phyloP scores from a whole-genome alignment of 441 rosid genomes.

The Populus hybrid region DNA sequence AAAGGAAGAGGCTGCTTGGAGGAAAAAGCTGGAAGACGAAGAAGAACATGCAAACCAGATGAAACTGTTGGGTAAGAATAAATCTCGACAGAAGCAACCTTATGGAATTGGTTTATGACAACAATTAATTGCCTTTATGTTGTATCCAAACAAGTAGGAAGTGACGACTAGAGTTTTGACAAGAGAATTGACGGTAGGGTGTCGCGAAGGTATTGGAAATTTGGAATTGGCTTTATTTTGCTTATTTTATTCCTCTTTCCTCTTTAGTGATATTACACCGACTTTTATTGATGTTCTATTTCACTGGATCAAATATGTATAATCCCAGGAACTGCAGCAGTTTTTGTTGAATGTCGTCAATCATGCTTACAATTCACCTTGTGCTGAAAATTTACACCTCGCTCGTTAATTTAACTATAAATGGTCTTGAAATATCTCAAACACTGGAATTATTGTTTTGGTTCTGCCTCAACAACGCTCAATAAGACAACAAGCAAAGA shows the following conservation, averaged over 20 bases:
- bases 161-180: background rate
- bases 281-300: background rate
- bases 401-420: background rate
- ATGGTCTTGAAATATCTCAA: background rate
- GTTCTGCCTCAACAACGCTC: background rate
- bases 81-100: slow-evolving; percentile 42
- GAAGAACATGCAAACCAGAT: slow-evolving; percentile 47
- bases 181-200: background rate
- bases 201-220: background rate
- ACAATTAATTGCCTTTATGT: background rate
- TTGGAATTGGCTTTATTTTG: background rate
- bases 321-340: background rate
- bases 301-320: background rate
- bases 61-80: slow-evolving; percentile 37
- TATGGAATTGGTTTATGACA: slow-evolving; percentile 27
- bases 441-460: background rate
- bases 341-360: background rate
- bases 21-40: slow-evolving; percentile 52
- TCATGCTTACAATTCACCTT: background rate
- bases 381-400: background rate
- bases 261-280: background rate
- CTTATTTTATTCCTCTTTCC: background rate
- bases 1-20: slow-evolving; percentile 57
- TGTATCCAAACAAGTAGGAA: background rate
- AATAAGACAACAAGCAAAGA: background rate